Conservation (phyloP, 2,329 filamentous ascomycete species). For the Aspergillus puulaauensis region DNA sequence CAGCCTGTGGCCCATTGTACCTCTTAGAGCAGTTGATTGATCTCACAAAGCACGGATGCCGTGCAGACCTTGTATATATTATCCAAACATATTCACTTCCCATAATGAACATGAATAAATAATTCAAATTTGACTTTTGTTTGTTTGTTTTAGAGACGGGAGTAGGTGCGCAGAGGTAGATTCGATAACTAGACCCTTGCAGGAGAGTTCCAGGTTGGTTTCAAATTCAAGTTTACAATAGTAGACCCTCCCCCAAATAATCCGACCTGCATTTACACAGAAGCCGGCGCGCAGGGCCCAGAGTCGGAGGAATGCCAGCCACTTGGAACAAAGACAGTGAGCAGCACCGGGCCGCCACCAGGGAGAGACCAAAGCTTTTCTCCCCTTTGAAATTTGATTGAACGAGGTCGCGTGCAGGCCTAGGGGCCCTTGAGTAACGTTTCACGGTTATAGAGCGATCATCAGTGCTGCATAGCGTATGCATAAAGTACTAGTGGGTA, state of each 20-base stretch:
- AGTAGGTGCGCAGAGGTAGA: not conserved
- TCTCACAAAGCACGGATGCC: slow-evolving; percentile 14
- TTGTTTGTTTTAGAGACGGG: not conserved
- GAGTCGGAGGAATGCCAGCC: not conserved
- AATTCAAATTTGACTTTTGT: not conserved
- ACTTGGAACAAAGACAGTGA: not conserved
- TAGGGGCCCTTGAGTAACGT: not conserved
- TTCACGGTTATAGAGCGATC: not conserved
- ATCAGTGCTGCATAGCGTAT: not conserved
- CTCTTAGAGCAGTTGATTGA: slow-evolving; percentile 12
- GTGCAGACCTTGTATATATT: slow-evolving; percentile 19
- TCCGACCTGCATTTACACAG: not conserved
- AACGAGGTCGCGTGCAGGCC: not conserved
- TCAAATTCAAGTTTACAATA: not conserved
- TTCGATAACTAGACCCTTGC: slow-evolving; percentile 1
- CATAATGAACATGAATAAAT: slow-evolving; percentile 8
- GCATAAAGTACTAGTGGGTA: not conserved
- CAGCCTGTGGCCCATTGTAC: slow-evolving; percentile 13
- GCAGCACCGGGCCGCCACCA: not conserved
- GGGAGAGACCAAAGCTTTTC: not conserved
- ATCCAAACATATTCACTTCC: slow-evolving; percentile 6
- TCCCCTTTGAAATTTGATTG: not conserved
- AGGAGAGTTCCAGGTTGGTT: not conserved
- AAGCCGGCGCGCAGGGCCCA: not conserved
- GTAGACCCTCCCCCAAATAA: not conserved